Evolutionary conservation across 441 rosid species (phyloP).

Genomic region (Sinapis alba): DNA sequence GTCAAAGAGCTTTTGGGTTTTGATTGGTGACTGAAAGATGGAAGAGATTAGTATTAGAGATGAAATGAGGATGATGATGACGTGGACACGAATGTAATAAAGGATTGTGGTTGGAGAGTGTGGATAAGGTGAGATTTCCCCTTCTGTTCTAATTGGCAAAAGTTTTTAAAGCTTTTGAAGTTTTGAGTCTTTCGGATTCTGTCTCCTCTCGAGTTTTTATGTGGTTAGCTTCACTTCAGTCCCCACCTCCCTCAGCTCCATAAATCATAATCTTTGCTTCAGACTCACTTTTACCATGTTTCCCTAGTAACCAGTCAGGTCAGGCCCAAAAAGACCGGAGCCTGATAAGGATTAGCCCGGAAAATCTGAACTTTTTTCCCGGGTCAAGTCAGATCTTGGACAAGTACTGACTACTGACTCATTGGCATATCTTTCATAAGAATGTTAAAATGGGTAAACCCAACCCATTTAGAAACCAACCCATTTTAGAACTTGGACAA

Average conservation of each 20-base stretch:
- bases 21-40: conserved; percentile 30
- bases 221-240: neutral
- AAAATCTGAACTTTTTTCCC: neutral
- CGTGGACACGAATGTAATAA: conserved; percentile 44
- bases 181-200: neutral
- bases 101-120: conserved; percentile 76
- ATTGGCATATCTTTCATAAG: too few species aligned
- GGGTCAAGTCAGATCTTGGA: neutral
- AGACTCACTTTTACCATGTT: neutral
- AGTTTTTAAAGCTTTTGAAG: neutral
- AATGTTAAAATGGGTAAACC: too few species aligned
- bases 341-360: neutral
- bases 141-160: conserved; percentile 64
- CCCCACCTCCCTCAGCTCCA: neutral
- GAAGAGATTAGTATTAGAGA: conserved; percentile 35
- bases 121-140: conserved; percentile 98
- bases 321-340: neutral
- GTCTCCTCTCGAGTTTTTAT: neutral
- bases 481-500: neutral
- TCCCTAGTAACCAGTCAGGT: neutral
- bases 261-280: conserved; percentile 6
- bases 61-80: conserved; percentile 47
- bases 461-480: too few species aligned
- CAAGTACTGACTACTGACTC: neutral
- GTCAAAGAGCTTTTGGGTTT: conserved; percentile 16